phyloP scores from a whole-genome alignment of 345 rosid species.

The Sapria himalayana region DNA sequence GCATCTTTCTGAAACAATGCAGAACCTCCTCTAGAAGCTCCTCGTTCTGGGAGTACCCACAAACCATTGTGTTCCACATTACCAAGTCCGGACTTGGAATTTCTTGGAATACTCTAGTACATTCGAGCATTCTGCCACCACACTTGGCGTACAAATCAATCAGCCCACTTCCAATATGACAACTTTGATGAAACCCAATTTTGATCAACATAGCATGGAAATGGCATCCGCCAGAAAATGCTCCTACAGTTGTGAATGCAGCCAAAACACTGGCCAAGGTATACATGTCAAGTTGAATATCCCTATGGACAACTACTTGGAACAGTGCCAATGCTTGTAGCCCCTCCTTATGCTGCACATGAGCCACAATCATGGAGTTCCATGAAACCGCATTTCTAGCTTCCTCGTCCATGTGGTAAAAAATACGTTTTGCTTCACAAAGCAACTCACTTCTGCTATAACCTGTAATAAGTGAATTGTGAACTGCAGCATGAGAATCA shows the following conservation, averaged over 20 bases:
- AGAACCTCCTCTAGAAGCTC: slow-evolving; percentile 56
- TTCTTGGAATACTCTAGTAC: slow-evolving; percentile 52
- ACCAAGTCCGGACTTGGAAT: slow-evolving; percentile 40
- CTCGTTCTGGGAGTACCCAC: slow-evolving; percentile 51
- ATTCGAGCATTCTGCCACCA: slow-evolving; percentile 30
- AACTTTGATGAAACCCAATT: slow-evolving; percentile 43
- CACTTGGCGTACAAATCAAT: slow-evolving; percentile 77
- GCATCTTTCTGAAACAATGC: slow-evolving; percentile 38
- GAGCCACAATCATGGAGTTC: slow-evolving; percentile 86
- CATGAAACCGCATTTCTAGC: slow-evolving; percentile 65
- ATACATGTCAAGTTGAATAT: slow-evolving; percentile 42
- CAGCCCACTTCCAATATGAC: slow-evolving; percentile 78
- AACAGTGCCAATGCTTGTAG: slow-evolving; percentile 36
- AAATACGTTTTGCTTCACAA: slow-evolving; percentile 39
- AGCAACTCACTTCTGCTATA: slow-evolving; percentile 48
- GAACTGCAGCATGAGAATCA: slow-evolving; percentile 49
- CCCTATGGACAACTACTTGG: slow-evolving; percentile 39
- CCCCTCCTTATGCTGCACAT: slow-evolving; percentile 68
- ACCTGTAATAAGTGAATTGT: slow-evolving; percentile 40
- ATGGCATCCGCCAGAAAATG: slow-evolving; percentile 52
- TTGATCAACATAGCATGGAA: slow-evolving; percentile 51
- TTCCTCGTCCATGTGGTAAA: slow-evolving; percentile 30
- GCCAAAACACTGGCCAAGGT: slow-evolving; percentile 73
- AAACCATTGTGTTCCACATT: slow-evolving; percentile 86
- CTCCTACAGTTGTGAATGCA: slow-evolving; percentile 34